Evolutionary conservation across 2,329 filamentous ascomycete genomes (phyloP).

Genomic region (Clarireedia sp.): DNA sequence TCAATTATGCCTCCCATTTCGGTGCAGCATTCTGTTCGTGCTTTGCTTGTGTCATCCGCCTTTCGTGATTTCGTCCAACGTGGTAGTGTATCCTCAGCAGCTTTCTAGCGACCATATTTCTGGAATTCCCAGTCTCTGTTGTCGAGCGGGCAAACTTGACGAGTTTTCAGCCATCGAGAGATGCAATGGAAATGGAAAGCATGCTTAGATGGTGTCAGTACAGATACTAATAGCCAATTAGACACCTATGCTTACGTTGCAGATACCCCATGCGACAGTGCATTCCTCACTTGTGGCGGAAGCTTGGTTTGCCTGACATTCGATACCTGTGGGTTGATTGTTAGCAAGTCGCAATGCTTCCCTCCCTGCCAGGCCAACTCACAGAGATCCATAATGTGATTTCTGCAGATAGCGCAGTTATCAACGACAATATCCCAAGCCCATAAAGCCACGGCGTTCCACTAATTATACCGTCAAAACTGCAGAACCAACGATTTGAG

Average conservation of each 20-base stretch:
- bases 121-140: constrained; percentile 99
- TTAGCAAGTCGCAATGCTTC: not conserved
- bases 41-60: not conserved
- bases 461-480: constrained; percentile 44
- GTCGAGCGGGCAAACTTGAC: constrained; percentile 94
- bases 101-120: constrained; percentile 71
- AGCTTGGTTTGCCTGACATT: constrained; percentile 97
- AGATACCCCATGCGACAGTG: constrained; percentile 98
- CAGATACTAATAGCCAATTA: not conserved
- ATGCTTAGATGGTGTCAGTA: constrained; percentile 51
- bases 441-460: constrained; percentile 97
- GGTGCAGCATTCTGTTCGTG: constrained; percentile 4
- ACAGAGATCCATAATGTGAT: constrained; percentile 99
- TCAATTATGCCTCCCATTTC: constrained; percentile 2
- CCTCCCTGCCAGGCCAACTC: constrained; percentile 29
- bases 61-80: not conserved
- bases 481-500: not conserved
- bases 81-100: not conserved
- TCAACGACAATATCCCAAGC: constrained; percentile 99
- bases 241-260: constrained; percentile 63
- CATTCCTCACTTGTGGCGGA: constrained; percentile 97
- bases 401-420: constrained; percentile 98
- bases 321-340: constrained; percentile 58
- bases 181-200: constrained; percentile 99
- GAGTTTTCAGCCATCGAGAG: constrained; percentile 97